Base-by-base conservation (phyloP, 805 yeast species). In the Ogataea pilisensis region DNA sequence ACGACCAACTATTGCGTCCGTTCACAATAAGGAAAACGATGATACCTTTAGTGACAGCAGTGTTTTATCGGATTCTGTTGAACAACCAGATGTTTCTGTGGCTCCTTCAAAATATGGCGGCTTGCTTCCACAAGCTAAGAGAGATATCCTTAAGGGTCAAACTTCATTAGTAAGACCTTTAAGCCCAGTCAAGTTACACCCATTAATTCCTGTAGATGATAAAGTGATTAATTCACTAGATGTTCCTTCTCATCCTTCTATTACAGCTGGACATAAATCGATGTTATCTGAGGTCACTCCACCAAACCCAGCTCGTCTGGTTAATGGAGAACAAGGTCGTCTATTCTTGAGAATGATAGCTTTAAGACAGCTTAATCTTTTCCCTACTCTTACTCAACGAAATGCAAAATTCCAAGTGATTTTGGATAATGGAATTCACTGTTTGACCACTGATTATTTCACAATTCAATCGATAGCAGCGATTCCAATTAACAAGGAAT, bases 391-490 rank as follows among this genome's bases (percentile, higher is more conserved):
- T 24, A 53, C 50, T 17, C 57, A 60, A 7, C 73, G 72, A 36
- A 61, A 72, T 16, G 80, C 77, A 1, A 66, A 69, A 41, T 72
- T 77, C 55, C 69, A 73, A 38, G 49, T 80, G 16, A 73, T 78
- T 5, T 63, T 82, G 39, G 96, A 89, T 58, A 89, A 89, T 57
- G 95, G 95, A 5, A 77, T 79, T 29, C 95, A 89, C 56, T 75
- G 86, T 43, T 74, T 86, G 35, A 75, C 80, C 28, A 87, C 95
- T 0, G 61, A 58, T 20, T 61, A 45, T 34, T 71, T 73, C 51
- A 51, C 54, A 19, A 49, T 75, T 39, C 50, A 56, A 3, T 49
- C 58, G 16, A 20, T 38, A 2, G 34, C 37, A 13, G 52, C 53
- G 25, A 62, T 72, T 27, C 44, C 63, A 19, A 64, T 86, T 38